Evolutionary conservation across 352 stramenopile species (phyloP), one percentile per base, ranked within the genome.

Genomic region (Phytopythium helicoides): DNA sequence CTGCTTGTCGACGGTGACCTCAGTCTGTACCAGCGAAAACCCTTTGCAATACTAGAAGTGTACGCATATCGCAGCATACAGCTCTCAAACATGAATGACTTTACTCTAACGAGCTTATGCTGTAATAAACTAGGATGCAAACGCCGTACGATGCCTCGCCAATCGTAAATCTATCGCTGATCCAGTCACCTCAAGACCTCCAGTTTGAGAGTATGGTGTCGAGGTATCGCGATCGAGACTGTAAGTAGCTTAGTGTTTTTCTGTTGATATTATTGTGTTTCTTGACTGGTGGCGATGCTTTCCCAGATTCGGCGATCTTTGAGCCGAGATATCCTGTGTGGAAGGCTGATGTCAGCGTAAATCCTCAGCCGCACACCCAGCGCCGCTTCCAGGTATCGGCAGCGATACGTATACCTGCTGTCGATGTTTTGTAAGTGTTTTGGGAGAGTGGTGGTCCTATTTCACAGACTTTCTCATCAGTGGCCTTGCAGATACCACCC

Each of bases 1-100:
- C 52, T 92, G 1, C 44, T 60, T 36, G 66, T 73, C 26, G 81
- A 89, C 21, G 85, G 85, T 10, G 75, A 92, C 23, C 60, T 89
- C n/a, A n/a, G 56, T 1, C 61, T 92, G 3, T 26, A 75, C 23
- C 78, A 89, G 55, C 67, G 73, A 16, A 56, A 45, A 34, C 63
- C 76, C 3, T 39, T 88, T 7, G 65, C 67, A 6, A 60, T 91
- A 44, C 82, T 50, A 6, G 41, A 71, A 22, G 68, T 35, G 71
- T 89, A 51, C 25, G 62, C 65, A n/a, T n/a, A n/a, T n/a, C n/a
- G n/a, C n/a, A n/a, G n/a, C n/a, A n/a, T n/a, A n/a, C n/a, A n/a
- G n/a, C n/a, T n/a, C n/a, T n/a, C n/a, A n/a, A n/a, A n/a, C n/a
- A n/a, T n/a, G n/a, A n/a, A n/a, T n/a, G n/a, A n/a, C n/a, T n/a